Base-by-base conservation (phyloP, 805 yeast genomes). In the Yamadazyma philogaea region DNA sequence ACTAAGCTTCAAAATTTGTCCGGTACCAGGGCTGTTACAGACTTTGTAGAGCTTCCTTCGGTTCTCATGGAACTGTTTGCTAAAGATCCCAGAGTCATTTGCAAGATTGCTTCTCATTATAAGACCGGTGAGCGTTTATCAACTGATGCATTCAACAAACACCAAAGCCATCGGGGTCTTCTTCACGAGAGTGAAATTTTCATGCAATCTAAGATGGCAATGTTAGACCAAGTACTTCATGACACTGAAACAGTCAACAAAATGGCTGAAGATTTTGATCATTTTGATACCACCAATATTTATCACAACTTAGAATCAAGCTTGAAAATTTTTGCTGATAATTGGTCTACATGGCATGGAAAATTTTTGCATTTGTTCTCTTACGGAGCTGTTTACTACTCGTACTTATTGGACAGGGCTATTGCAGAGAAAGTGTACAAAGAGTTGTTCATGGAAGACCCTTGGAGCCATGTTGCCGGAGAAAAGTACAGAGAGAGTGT, bases 41-140 rank as follows among this genome's bases (percentile, higher is more conserved):
- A 93, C 61, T 93, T 93, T 66, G 99, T 93, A 14, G 99, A 93
- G 61, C 67, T 93, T 34, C 99, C 99, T 1, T 88, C 96, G 11
- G 91, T 93, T n/a, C 62, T 93, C 42, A 91, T 90, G 96, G 99
- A 93, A 60, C 83, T 81, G 52, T 93, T 93, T 64, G 90, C 96
- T 17, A 78, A 81, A 35, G 91, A 87, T 57, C 80, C 83, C 7
- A 68, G 89, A 33, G 96, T 93, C 0, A 63, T 93, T 33, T 67
- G 77, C 37, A 65, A 78, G 20, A 85, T 86, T 52, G 95, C 95
- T 1, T 69, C 74, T 35, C 96, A 90, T 61, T 71, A 79, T 54
- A 62, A 68, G 45, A 86, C 95, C 0, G 83, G 79, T 26, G 78
- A 78, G 48, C 76, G 77, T 2, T 66, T 87, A 22, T 79, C 87